A percentile compares a stretch with the other conserved stretches of the same genome.
phyloP scores from a whole-genome alignment of 73 alveolate species.

The Paramecium bursaria region DNA sequence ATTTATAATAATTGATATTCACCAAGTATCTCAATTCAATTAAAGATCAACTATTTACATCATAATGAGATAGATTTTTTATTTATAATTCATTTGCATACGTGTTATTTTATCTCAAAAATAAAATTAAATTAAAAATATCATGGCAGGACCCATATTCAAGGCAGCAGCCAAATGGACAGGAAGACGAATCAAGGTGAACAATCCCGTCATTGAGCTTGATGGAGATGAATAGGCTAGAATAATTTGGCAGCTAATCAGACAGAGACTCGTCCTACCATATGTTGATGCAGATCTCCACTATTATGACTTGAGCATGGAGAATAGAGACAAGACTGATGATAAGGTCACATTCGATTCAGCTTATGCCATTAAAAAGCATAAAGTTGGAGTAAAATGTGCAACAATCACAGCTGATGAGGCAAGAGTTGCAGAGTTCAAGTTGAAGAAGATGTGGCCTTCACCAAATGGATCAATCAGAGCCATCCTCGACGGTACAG shows the following conservation, averaged over 20 bases:
- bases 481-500: constrained; percentile 91
- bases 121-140: no score
- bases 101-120: no score
- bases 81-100: no score
- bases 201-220: constrained; percentile 87
- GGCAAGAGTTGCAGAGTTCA: constrained; percentile 87
- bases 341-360: constrained; percentile 84
- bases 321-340: constrained; percentile 83
- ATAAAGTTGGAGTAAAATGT: constrained; percentile 83
- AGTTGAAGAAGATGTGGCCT: constrained; percentile 92
- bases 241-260: constrained; percentile 76
- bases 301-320: constrained; percentile 80
- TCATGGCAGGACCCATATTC: constrained; percentile 63
- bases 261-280: constrained; percentile 72
- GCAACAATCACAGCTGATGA: constrained; percentile 89
- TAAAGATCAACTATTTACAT: no score
- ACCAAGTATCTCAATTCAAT: no score
- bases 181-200: constrained; percentile 80
- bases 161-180: constrained; percentile 66
- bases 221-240: constrained; percentile 96
- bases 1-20: no score
- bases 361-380: constrained; percentile 78
- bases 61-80: no score
- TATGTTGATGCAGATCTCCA: constrained; percentile 72
- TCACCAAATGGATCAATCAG: constrained; percentile 95